These are phyloP conservation scores for Astragalus membranaceus DNA, from an alignment of 306 rosid species.

Conservation along the genomic window DNA sequence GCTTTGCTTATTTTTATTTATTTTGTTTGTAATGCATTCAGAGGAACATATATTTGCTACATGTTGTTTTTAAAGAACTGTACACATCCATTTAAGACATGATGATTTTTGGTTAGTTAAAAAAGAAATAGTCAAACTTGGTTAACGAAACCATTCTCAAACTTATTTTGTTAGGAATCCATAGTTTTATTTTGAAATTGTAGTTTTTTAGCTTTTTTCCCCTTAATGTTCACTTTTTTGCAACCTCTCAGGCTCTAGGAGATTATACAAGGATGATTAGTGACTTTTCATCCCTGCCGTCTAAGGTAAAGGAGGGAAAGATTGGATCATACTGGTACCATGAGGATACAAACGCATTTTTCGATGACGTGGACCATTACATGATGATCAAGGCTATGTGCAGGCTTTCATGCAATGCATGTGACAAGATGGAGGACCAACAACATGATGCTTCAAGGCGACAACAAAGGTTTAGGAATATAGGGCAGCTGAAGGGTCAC, in stretches of 20 bases:
- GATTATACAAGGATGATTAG: constrained; percentile 63
- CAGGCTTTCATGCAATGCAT: constrained; percentile 70
- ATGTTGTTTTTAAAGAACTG: background rate
- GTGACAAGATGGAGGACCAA: constrained; percentile 85
- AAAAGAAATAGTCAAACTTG: background rate
- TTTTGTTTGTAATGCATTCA: background rate
- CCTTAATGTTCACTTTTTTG: background rate
- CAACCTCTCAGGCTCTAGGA: constrained; percentile 57
- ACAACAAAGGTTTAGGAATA: constrained; percentile 56
- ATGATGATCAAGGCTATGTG: constrained; percentile 77
- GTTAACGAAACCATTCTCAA: background rate
- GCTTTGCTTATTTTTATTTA: background rate
- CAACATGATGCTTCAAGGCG: constrained; percentile 53
- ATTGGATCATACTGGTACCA: constrained; percentile 69
- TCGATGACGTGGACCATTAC: constrained; percentile 74
- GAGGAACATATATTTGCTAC: background rate
- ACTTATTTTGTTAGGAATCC: background rate
- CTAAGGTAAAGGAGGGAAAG: constrained; percentile 52
- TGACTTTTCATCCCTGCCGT: constrained; percentile 50
- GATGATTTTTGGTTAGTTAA: background rate
- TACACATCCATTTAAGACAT: background rate
- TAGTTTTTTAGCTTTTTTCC: background rate
- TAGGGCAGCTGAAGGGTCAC: constrained; percentile 89
- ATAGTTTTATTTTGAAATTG: background rate
- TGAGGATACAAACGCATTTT: constrained; percentile 63